Evolutionary conservation across 169 alveolate species (phyloP).

Genomic region (Plasmodium gaboni): DNA sequence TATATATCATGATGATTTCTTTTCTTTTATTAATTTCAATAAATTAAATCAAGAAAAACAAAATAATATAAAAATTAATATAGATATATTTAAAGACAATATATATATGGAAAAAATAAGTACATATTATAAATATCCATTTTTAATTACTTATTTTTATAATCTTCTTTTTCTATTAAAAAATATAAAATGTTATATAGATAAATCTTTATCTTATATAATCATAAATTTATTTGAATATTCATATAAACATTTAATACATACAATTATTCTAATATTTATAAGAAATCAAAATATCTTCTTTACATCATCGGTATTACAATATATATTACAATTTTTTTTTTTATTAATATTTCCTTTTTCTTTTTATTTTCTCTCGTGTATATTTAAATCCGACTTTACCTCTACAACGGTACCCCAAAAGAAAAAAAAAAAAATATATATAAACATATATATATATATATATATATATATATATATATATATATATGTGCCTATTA

Average conservation of each 20-base stretch:
- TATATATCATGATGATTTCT: constrained; percentile 5
- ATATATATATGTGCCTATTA: no score
- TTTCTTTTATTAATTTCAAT: neutral
- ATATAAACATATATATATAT: constrained; percentile 2
- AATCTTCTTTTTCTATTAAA: constrained; percentile 53
- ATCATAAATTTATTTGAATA: constrained; percentile 43
- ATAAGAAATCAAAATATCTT: constrained; percentile 39
- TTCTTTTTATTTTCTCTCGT: constrained; percentile 53
- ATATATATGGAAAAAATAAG: constrained; percentile 10
- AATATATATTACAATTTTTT: constrained; percentile 31
- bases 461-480: constrained; percentile 2
- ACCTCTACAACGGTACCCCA: constrained; percentile 48
- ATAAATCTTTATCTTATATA: constrained; percentile 20
- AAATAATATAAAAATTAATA: neutral
- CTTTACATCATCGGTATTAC: constrained; percentile 20
- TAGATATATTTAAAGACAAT: neutral
- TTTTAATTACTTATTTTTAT: constrained; percentile 59
- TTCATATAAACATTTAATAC: constrained; percentile 41
- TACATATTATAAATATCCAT: constrained; percentile 22
- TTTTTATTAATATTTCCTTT: constrained; percentile 50
- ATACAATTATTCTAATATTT: constrained; percentile 26
- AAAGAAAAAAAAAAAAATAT: neutral
- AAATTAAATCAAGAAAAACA: neutral
- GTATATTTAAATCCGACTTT: constrained; percentile 30
- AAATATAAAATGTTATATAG: constrained; percentile 59